Percentiles rank a stretch among this genome's conserved stretches.
Conservation (phyloP, 495 filamentous ascomycete species). For the Tuber calosporum region DNA sequence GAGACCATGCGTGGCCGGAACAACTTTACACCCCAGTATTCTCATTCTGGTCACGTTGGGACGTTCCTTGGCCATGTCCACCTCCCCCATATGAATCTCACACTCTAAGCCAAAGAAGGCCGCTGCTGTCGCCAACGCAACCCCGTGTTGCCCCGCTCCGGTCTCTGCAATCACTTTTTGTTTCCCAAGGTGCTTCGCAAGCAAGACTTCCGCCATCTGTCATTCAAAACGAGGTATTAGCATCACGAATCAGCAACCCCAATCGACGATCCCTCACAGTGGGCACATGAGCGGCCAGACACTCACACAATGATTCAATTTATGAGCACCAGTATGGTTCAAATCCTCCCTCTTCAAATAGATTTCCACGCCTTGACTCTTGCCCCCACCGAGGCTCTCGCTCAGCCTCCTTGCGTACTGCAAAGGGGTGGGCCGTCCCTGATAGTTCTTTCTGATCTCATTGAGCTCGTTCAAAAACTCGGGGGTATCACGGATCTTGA, state of each 20-base stretch:
- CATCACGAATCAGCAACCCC: conserved; percentile 1
- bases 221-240: background rate
- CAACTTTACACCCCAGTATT: conserved; percentile 31
- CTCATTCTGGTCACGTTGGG: conserved; percentile 35
- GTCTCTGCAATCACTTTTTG: conserved; percentile 35
- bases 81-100: conserved; percentile 33
- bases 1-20: conserved; percentile 21
- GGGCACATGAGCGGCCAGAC: too few species aligned
- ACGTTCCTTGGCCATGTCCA: conserved; percentile 30
- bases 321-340: conserved; percentile 45
- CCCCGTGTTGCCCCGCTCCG: conserved; percentile 35
- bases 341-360: conserved; percentile 35
- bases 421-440: conserved; percentile 32
- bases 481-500: conserved; percentile 18
- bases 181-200: conserved; percentile 41
- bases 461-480: conserved; percentile 28
- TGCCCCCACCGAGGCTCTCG: conserved; percentile 30
- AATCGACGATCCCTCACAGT: too few species aligned
- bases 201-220: conserved; percentile 38
- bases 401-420: conserved; percentile 32
- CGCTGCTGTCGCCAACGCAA: conserved; percentile 32
- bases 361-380: conserved; percentile 27
- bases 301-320: conserved; percentile 31
- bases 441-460: conserved; percentile 31
- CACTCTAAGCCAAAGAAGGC: conserved; percentile 35